Evolutionary conservation across 768 basidiomycete species (phyloP), one percentile per base, ranked within the genome.

Genomic region (Udeniomyces megalosporus): DNA sequence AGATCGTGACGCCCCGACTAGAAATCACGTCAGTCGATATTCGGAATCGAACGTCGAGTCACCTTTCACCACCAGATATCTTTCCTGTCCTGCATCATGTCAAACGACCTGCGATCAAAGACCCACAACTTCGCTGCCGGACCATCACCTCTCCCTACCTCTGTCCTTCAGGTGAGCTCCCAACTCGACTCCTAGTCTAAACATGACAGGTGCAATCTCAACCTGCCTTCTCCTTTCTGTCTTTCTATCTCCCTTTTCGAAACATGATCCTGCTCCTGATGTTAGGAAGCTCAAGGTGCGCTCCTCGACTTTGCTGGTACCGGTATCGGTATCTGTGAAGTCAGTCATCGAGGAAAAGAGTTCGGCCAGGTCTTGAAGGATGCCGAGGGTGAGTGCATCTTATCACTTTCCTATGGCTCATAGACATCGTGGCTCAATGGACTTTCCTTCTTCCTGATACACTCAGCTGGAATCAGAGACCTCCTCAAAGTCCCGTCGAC

Each of bases 271-370:
- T 12, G 11, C 52, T 29, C 31, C 4, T 32, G 3, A n/a, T 32
- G 20, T 44, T 44, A 83, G 68, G 82, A 91, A 71, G 89, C 92
- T 15, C 76, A 80, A 65, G 89, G 86, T 7, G 60, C 60, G 17
- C 78, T 97, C n/a, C 77, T 99, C 69, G 86, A 97, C 78, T 96
- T 89, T 74, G 77, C 84, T 60, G 79, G 79, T 51, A 92, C 88
- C 2, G 95, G 95, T 29, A 92, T 97, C 65, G 95, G 95, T 48
- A 82, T 99, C 71, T 86, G 89, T 47, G 95, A 99, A 74, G 81
- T 97, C 71, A 93, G 90, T 1, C 95, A 99, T 74, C 86, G 95
- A 67, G 90, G 90, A 45, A 82, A 86, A 69, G 85, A 91, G 66
- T 97, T 97, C 73, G 78, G 79, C 57, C 77, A 79, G 24, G 85